phyloP scores from a whole-genome alignment of 2,329 filamentous ascomycete genomes.

The Fusarium stilboides region DNA sequence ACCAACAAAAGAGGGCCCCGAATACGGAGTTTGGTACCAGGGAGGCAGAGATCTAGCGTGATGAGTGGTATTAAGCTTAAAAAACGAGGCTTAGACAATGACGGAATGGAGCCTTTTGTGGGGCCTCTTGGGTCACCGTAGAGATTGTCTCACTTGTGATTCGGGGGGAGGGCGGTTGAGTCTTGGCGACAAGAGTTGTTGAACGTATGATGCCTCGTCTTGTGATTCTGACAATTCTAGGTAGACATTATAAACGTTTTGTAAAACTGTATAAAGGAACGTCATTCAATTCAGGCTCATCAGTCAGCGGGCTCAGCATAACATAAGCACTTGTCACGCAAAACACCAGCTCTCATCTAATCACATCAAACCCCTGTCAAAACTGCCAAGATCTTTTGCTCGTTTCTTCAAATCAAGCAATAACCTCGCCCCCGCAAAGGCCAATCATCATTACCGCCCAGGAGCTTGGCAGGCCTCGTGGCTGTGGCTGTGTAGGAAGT shows the following conservation, averaged over 20 bases:
- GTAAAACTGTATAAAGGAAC: too few relatives aligned
- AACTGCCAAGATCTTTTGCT: constrained; percentile 3
- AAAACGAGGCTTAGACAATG: constrained; percentile 38
- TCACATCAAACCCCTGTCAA: neutral
- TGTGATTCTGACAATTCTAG: too few relatives aligned
- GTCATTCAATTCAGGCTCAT: neutral
- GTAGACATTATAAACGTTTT: too few relatives aligned
- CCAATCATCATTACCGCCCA: constrained; percentile 22
- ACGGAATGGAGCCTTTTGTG: constrained; percentile 18
- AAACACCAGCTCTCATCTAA: neutral
- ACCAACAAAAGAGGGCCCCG: neutral
- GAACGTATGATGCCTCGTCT: neutral
- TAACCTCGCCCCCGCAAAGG: neutral
- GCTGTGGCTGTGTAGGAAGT: constrained; percentile 39
- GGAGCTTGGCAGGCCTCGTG: constrained; percentile 29
- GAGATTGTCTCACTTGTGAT: constrained; percentile 17
- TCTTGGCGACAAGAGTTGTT: constrained; percentile 7
- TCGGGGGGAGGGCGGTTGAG: neutral
- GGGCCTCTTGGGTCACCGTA: constrained; percentile 1
- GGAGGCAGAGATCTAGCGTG: constrained; percentile 26
- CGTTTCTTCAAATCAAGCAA: constrained; percentile 11
- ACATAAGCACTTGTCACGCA: neutral
- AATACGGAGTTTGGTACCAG: neutral
- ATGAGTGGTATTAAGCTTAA: constrained; percentile 37
- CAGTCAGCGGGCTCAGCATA: neutral